phyloP scores from a whole-genome alignment of 345 rosid species.

The Hypericum perforatum region DNA sequence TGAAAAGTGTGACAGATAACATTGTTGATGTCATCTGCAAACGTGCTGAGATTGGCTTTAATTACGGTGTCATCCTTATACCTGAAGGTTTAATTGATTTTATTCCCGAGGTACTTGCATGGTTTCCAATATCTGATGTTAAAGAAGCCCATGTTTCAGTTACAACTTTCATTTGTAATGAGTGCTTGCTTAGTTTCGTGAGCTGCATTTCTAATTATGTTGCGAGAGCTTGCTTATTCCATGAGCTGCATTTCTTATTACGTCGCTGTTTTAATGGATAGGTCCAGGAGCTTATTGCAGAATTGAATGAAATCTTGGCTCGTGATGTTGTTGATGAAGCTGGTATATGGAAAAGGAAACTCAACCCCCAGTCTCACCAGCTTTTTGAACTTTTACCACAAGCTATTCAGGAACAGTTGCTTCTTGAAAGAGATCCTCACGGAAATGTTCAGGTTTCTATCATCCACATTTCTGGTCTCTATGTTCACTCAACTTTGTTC shows the following conservation, averaged over 20 bases:
- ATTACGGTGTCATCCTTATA: slow-evolving; percentile 86
- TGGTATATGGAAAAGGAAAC: slow-evolving; percentile 81
- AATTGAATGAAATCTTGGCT: slow-evolving; percentile 85
- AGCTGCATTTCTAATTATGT: not conserved
- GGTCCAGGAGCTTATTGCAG: slow-evolving; percentile 90
- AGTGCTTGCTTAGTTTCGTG: not conserved
- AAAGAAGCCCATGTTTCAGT: not conserved
- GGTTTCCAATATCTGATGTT: not conserved
- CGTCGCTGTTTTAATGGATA: slow-evolving; percentile 17
- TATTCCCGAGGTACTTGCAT: slow-evolving; percentile 71
- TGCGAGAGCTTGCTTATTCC: not conserved
- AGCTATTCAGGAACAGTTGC: slow-evolving; percentile 82
- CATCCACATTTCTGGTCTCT: not conserved
- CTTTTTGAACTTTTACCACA: slow-evolving; percentile 79
- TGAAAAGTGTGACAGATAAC: slow-evolving; percentile 83
- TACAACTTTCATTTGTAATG: too few relatives aligned
- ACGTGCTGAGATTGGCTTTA: slow-evolving; percentile 60
- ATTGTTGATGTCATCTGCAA: slow-evolving; percentile 74
- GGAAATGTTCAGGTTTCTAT: slow-evolving; percentile 90
- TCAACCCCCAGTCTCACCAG: slow-evolving; percentile 42
- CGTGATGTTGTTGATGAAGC: slow-evolving; percentile 61
- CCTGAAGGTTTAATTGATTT: slow-evolving; percentile 99
- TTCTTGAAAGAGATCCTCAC: slow-evolving; percentile 99
- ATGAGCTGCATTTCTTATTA: not conserved
- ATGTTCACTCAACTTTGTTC: slow-evolving; percentile 7